These are phyloP conservation scores for Podochytrium sp. DNA, from an alignment of 192 early-diverging fungal genomes.

Conservation along the genomic window DNA sequence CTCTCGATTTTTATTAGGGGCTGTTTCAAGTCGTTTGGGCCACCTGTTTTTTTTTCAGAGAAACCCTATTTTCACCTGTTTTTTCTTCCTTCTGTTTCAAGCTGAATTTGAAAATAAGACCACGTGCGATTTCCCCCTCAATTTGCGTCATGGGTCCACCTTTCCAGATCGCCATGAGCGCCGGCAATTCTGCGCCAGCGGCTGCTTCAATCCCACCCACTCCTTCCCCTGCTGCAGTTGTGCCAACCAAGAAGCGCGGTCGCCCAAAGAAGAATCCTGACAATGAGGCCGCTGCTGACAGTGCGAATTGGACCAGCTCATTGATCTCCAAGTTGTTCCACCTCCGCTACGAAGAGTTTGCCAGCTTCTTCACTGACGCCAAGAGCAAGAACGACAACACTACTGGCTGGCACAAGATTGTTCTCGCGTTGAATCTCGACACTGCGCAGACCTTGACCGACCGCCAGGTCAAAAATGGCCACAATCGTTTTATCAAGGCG, in stretches of 20 bases:
- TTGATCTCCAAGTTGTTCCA: neutral
- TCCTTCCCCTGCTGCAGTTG: neutral
- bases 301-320: neutral
- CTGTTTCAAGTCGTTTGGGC: neutral
- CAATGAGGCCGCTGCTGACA: neutral
- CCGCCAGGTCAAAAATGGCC: neutral
- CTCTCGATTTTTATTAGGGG: neutral
- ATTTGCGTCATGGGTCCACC: too few relatives aligned
- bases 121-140: too few relatives aligned
- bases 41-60: neutral
- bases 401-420: neutral
- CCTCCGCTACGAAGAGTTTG: neutral
- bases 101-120: neutral
- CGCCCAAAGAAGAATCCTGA: neutral
- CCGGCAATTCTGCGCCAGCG: too few relatives aligned
- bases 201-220: neutral
- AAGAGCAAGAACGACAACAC: neutral
- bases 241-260: neutral
- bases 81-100: neutral
- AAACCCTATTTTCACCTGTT: neutral
- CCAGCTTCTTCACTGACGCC: neutral
- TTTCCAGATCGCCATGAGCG: too few relatives aligned
- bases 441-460: too few relatives aligned
- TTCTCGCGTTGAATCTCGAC: neutral
- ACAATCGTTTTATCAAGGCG: neutral